A percentile compares a stretch with the other conserved stretches of the same genome.
Conservation (phyloP, 345 rosid species). For the Pelargonium nanum region DNA sequence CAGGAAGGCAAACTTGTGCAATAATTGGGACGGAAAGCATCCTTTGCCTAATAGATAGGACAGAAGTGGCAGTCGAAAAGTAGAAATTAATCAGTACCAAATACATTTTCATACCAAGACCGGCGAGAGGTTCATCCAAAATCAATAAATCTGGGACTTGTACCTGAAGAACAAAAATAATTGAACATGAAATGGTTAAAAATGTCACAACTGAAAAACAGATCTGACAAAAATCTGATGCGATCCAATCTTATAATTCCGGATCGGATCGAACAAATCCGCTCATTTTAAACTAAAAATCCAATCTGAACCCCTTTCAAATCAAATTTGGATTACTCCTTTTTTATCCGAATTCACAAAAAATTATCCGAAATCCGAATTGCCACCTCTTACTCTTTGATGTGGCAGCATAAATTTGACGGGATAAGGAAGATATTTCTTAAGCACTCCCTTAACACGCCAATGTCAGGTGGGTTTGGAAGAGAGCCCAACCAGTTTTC, state of each 20-base stretch:
- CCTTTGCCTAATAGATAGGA: neutral
- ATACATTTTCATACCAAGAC: slow-evolving; percentile 59
- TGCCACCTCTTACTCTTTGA: neutral
- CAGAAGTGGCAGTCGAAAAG: neutral
- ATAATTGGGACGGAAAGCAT: neutral
- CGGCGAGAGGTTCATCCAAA: slow-evolving; percentile 94
- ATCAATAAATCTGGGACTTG: slow-evolving; percentile 75
- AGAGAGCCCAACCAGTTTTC: neutral
- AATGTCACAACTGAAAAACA: neutral
- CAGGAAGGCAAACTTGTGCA: too few species aligned
- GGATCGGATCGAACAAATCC: too few species aligned
- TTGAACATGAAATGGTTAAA: neutral
- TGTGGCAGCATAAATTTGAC: neutral
- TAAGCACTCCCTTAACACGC: neutral
- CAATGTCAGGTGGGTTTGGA: neutral
- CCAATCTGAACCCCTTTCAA: too few species aligned
- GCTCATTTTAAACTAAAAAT: too few species aligned
- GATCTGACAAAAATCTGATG: too few species aligned
- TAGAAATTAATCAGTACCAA: slow-evolving; percentile 11
- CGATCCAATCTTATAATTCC: too few species aligned
- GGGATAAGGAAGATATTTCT: neutral
- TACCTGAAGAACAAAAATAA: slow-evolving; percentile 34
- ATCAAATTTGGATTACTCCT: too few species aligned
- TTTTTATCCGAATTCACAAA: too few species aligned
- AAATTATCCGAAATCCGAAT: too few species aligned